Evolutionary conservation across 495 filamentous ascomycete species (phyloP), one percentile per base, ranked within the genome.

Genomic region (Acidomyces sp.): DNA sequence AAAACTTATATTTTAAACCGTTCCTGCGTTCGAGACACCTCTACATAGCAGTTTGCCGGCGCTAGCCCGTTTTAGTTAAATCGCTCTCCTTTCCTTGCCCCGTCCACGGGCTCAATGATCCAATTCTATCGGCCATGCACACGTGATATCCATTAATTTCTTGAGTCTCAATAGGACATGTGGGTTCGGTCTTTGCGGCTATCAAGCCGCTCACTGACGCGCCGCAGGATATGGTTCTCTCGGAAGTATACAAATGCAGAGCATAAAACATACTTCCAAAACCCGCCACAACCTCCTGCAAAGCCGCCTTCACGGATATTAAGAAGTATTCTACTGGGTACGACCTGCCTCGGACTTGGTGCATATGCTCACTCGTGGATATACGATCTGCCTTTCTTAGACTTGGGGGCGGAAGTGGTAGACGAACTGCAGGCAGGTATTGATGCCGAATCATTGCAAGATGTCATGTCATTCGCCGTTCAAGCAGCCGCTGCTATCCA

Each of bases 181-280:
- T n/a, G n/a, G n/a, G n/a, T n/a, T n/a, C n/a, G n/a, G n/a, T n/a
- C n/a, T n/a, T n/a, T n/a, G n/a, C n/a, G n/a, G n/a, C n/a, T n/a
- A n/a, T n/a, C 26, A 29, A 29, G 26, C 13, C 26, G 26, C 13
- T 29, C 13, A 13, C 26, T 41, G 40, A 31, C 34, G 37, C 31
- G 20, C 31, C 7, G 31, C 9, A 34, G 12, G 7, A 18, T 34
- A 4, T 41, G 40, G 6, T 39, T 44, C 20, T 44, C 40, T 13
- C 39, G 46, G 19, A 33, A 15, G 15, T 40, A 44, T 26, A 49
- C 43, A 20, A 35, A 36, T 30, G 4, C 19, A 17, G 19, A 17
- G 12, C 46, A 49, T 24, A 39, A 39, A 16, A 49, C 46, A 4
- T 49, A 49, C 41, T 49, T 49, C 21, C 39, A 49, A 18, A 13